Percentiles rank a stretch among this genome's conserved stretches.
These are phyloP conservation scores for Daldinia vernicosa DNA, from an alignment of 495 filamentous ascomycete genomes.

Conservation along the genomic window DNA sequence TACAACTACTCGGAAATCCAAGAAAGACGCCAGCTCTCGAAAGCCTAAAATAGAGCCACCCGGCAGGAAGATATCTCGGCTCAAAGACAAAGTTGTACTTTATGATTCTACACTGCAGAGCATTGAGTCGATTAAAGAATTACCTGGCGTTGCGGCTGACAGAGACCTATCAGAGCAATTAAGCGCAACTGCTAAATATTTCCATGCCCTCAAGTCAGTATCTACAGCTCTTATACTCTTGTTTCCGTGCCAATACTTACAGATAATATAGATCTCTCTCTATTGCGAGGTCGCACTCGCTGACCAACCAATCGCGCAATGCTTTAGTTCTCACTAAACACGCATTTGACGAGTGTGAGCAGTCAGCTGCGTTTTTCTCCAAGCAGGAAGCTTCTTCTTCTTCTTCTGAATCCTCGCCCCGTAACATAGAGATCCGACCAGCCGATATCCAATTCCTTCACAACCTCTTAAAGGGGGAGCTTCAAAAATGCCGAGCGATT, in stretches of 20 bases:
- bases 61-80: conserved; percentile 72
- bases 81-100: conserved; percentile 89
- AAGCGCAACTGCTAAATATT: conserved; percentile 80
- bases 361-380: conserved; percentile 49
- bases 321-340: conserved; percentile 84
- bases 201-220: conserved; percentile 82
- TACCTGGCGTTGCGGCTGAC: conserved; percentile 92
- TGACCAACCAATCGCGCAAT: conserved; percentile 76
- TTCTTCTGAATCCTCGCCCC: conserved; percentile 44
- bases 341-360: conserved; percentile 65
- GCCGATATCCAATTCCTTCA: conserved; percentile 65
- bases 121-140: conserved; percentile 86
- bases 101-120: conserved; percentile 91
- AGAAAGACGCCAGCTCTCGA: conserved; percentile 54
- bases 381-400: conserved; percentile 39
- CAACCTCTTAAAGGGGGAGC: conserved; percentile 68
- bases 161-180: conserved; percentile 77
- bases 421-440: conserved; percentile 68
- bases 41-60: conserved; percentile 67
- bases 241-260: conserved; percentile 10
- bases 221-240: neutral
- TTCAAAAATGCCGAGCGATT: conserved; percentile 80
- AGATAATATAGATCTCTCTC: conserved; percentile 72
- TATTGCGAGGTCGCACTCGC: conserved; percentile 82
- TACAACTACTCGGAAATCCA: conserved; percentile 52